Evolutionary conservation across 148 eudicot species (phyloP).

Genomic region (Chenopodium suecicum): DNA sequence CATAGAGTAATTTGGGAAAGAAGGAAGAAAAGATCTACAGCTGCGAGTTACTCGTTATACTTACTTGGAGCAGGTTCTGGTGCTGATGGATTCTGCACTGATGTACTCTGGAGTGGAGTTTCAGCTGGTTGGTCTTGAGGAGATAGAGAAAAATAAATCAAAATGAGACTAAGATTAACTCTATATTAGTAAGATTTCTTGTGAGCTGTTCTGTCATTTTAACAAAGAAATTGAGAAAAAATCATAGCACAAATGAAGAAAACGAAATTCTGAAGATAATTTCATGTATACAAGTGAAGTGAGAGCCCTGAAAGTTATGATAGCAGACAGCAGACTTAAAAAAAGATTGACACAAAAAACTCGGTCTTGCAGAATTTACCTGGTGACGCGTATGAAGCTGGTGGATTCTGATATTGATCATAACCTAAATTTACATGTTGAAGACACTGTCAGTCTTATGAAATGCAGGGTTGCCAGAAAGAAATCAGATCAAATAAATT

Average conservation of each 20-base stretch:
- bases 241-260: too few species aligned
- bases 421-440: slow-evolving; percentile 8
- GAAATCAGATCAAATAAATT: too few species aligned
- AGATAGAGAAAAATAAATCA: not conserved
- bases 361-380: slow-evolving; percentile 5
- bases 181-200: too few species aligned
- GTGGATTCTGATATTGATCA: slow-evolving; percentile 4
- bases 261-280: too few species aligned
- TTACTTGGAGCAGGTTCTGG: slow-evolving; percentile 28
- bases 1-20: not conserved
- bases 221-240: too few species aligned
- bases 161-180: too few species aligned
- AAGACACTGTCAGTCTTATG: not conserved
- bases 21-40: not conserved
- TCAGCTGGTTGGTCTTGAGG: slow-evolving; percentile 2
- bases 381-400: not conserved
- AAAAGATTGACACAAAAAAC: too few species aligned
- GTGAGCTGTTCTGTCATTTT: too few species aligned
- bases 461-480: not conserved
- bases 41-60: not conserved
- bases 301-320: too few species aligned
- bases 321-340: too few species aligned
- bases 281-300: too few species aligned
- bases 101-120: slow-evolving; percentile 4
- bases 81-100: not conserved